These are phyloP conservation scores for Austroboletus rostrupii DNA, from an alignment of 1,284 basidiomycete genomes.

Conservation along the genomic window DNA sequence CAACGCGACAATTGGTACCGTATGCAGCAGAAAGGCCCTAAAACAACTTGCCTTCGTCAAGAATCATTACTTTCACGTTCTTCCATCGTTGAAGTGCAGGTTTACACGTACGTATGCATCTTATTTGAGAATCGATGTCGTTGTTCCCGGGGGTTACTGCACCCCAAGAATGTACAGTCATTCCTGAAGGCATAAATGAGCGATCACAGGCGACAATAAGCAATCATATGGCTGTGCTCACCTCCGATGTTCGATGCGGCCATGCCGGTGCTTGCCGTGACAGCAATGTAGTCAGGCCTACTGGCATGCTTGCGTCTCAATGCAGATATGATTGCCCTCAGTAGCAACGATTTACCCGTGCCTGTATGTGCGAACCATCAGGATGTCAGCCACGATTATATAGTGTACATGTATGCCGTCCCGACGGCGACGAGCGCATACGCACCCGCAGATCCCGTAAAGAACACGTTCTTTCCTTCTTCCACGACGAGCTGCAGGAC, in stretches of 20 bases:
- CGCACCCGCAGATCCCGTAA: constrained; percentile 51
- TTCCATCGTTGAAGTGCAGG: constrained; percentile 60
- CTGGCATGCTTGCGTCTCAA: constrained; percentile 64
- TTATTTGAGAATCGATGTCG: constrained; percentile 55
- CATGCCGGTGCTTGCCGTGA: constrained; percentile 71
- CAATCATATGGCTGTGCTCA: constrained; percentile 10
- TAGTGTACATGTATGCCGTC: too few relatives aligned
- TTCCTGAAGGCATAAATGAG: constrained; percentile 23
- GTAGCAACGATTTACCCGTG: constrained; percentile 77
- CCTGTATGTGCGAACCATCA: constrained; percentile 37
- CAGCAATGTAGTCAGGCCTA: constrained; percentile 58
- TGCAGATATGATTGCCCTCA: constrained; percentile 68
- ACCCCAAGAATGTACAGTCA: constrained; percentile 80
- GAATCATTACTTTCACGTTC: constrained; percentile 68
- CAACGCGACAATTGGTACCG: neutral
- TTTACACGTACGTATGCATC: constrained; percentile 47
- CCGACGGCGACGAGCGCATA: neutral
- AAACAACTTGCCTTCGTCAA: constrained; percentile 67
- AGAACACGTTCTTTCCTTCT: constrained; percentile 47
- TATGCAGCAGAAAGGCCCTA: too few relatives aligned
- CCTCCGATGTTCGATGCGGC: constrained; percentile 83
- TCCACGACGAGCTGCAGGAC: constrained; percentile 46
- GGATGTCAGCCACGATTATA: neutral
- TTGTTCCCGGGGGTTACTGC: constrained; percentile 67
- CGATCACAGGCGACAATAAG: too few relatives aligned